Evolutionary conservation across 2,329 filamentous ascomycete species (phyloP), one percentile per base, ranked within the genome.

Genomic region (Aspergillus chevalieri): DNA sequence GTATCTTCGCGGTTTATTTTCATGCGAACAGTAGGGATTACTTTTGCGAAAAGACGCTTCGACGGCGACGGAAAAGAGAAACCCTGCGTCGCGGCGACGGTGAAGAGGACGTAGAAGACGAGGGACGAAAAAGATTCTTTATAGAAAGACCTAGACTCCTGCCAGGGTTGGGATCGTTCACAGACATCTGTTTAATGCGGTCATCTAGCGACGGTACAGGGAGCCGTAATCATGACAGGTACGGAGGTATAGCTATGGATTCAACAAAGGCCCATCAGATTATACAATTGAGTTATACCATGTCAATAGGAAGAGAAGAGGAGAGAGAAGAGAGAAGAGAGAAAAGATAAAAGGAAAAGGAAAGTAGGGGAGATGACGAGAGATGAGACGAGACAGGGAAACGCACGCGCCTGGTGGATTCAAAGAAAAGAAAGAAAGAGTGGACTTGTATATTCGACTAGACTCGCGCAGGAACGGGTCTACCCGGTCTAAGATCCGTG

Each of bases 21-120:
- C 19, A 48, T 48, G 21, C 33, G 36, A 48, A 36, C 49, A 44
- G 47, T 47, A 43, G 47, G 48, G 51, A 53, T 50, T 70, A 69
- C 66, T 65, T 65, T 57, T 56, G 64, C 42, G 57, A 62, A 50
- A 69, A 62, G 34, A 65, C 50, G 54, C 59, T 59, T 54, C 62
- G 66, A 53, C 65, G 64, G 64, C 65, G 66, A 57, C 65, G 57
- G 28, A 69, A 54, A 45, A 62, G 52, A 43, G 63, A 63, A 30
- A 66, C 58, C 55, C 62, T 61, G 49, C 57, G 61, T 47, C 63
- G 63, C 51, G 61, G 54, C 43, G 62, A 59, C 46, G 60, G 55
- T 39, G 60, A 56, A 26, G 63, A 54, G 51, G 63, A 59, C 30
- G 58, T 52, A 22, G 57, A 55, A 51, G 64, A 65, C 47, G 38